Evolutionary conservation across 139 green algal genomes (phyloP).

Genomic region (Closterium sp.): DNA sequence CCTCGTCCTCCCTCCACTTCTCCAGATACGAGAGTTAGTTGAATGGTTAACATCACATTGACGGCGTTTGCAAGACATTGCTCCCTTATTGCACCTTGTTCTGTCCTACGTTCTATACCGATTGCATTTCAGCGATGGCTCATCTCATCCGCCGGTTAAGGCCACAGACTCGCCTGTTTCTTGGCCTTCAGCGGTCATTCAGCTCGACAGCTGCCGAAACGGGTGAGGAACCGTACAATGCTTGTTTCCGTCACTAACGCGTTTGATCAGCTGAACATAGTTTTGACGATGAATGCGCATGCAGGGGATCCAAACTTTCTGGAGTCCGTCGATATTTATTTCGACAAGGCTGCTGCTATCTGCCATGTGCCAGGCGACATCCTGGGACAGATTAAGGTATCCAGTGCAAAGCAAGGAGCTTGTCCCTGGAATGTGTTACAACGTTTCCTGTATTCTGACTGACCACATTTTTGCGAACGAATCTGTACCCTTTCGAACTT

Average conservation of each 20-base stretch:
- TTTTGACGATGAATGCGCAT: not conserved
- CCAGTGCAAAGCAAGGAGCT: too few relatives aligned
- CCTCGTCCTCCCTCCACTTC: not conserved
- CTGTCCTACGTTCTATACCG: not conserved
- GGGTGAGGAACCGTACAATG: not conserved
- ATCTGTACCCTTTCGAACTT: too few relatives aligned
- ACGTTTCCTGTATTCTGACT: too few relatives aligned
- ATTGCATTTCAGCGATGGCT: not conserved
- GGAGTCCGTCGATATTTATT: conserved; percentile 47
- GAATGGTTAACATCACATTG: not conserved
- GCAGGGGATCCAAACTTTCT: conserved; percentile 35
- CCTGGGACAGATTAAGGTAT: conserved; percentile 49
- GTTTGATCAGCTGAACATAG: not conserved
- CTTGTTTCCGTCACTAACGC: not conserved
- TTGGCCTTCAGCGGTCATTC: not conserved
- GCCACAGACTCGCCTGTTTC: not conserved
- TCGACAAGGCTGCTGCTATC: conserved; percentile 38
- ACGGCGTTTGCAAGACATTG: not conserved
- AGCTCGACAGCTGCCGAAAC: not conserved
- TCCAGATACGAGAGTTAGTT: not conserved
- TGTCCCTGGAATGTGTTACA: too few relatives aligned
- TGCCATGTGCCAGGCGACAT: conserved; percentile 22
- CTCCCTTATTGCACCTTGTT: not conserved
- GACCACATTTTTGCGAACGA: too few relatives aligned
- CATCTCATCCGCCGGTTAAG: not conserved